Conservation (phyloP, 2,329 filamentous ascomycete genomes). For the Pseudopyrenochaeta lycopersici region DNA sequence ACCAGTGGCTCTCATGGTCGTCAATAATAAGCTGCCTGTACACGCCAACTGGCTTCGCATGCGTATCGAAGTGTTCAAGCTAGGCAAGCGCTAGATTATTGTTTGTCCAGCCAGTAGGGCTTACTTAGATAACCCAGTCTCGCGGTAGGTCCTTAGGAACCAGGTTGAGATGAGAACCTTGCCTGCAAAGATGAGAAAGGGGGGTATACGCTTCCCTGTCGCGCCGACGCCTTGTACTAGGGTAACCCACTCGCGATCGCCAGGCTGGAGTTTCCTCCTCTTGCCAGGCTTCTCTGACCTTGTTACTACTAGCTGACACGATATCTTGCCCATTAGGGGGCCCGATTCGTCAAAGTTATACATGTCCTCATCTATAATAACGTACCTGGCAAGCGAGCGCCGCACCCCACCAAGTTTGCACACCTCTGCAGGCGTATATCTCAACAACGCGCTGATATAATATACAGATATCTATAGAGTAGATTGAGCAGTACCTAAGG, state of each 20-base stretch:
- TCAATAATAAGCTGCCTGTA: no score
- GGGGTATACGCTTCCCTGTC: conserved; percentile 9
- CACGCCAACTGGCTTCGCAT: no score
- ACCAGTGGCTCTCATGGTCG: conserved; percentile 2
- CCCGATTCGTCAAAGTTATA: conserved; percentile 40
- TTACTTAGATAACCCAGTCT: conserved; percentile 40
- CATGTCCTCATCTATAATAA: conserved; percentile 17
- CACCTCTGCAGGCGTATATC: no score
- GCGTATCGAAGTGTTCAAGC: conserved; percentile 49
- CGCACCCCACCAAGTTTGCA: no score
- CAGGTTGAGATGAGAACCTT: conserved; percentile 10
- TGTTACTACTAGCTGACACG: conserved; percentile 33
- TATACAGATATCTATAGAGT: no score
- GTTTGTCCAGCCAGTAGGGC: conserved; percentile 46
- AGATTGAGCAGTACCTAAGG: no score
- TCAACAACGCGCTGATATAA: no score
- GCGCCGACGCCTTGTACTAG: conserved; percentile 24
- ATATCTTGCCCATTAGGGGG: conserved; percentile 44
- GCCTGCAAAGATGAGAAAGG: conserved; percentile 28
- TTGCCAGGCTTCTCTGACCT: conserved; percentile 20
- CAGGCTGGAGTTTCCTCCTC: conserved; percentile 28
- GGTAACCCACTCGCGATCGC: conserved; percentile 39
- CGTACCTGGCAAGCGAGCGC: conserved; percentile 16
- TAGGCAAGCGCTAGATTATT: conserved; percentile 46
- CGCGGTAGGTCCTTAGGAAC: conserved; percentile 14